These are phyloP conservation scores for Pyrus bretschneideri DNA, from an alignment of 306 rosid species.

Conservation along the genomic window DNA sequence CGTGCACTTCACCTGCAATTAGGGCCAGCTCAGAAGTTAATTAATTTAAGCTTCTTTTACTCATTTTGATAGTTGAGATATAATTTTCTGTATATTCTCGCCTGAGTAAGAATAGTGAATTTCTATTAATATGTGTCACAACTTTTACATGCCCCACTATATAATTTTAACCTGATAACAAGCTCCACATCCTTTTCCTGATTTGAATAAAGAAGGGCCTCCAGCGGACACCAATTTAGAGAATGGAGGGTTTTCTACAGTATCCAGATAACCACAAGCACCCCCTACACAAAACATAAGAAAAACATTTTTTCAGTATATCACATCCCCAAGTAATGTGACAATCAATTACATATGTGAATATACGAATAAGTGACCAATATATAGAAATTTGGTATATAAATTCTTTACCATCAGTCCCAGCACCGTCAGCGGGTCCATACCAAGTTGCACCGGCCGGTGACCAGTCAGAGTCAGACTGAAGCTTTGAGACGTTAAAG, in stretches of 20 bases:
- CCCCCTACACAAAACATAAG: constrained; percentile 35
- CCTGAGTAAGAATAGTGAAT: neutral
- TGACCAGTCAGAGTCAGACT: constrained; percentile 32
- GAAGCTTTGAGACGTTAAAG: constrained; percentile 24
- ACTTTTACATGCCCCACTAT: neutral
- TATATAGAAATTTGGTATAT: neutral
- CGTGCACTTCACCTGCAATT: constrained; percentile 59
- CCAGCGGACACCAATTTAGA: constrained; percentile 53
- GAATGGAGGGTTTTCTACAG: constrained; percentile 59
- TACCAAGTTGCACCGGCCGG: constrained; percentile 58
- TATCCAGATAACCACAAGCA: constrained; percentile 65
- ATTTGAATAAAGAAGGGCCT: constrained; percentile 47
- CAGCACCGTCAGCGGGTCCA: constrained; percentile 50
- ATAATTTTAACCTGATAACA: constrained; percentile 57
- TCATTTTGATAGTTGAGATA: no score
- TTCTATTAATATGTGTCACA: neutral
- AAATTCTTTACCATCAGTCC: constrained; percentile 43
- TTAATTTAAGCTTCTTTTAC: neutral
- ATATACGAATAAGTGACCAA: neutral
- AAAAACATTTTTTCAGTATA: neutral
- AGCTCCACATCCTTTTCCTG: constrained; percentile 74
- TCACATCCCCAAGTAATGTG: neutral
- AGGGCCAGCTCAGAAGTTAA: neutral
- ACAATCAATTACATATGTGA: neutral
- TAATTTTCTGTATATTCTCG: neutral